Percentiles rank a stretch among this genome's conserved stretches.
Conservation (phyloP, 2,329 filamentous ascomycete species). For the Ceratocystis papillata region DNA sequence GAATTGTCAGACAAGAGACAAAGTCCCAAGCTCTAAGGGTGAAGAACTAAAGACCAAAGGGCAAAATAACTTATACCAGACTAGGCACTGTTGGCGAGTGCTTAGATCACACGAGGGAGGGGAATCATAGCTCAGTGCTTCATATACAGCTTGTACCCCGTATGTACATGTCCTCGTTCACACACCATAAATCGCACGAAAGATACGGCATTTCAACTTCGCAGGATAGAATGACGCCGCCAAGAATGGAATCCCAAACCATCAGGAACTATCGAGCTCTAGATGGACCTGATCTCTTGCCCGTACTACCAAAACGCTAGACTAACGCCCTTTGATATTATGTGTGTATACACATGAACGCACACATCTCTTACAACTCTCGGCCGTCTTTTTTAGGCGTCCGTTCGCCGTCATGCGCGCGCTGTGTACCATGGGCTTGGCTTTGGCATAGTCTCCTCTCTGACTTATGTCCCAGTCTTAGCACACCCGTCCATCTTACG, state of each 20-base stretch:
- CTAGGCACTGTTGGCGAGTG: neutral
- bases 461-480: too few relatives aligned
- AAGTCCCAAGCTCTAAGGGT: neutral
- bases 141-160: neutral
- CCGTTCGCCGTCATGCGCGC: conserved; percentile 4
- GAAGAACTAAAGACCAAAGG: neutral
- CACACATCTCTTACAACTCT: neutral
- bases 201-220: neutral
- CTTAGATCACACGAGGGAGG: neutral
- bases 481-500: too few relatives aligned
- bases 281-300: neutral
- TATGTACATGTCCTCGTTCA: neutral
- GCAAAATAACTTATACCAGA: neutral
- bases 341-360: neutral
- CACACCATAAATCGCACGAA: neutral
- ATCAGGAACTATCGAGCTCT: neutral
- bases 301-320: neutral
- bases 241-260: neutral
- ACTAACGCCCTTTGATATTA: neutral
- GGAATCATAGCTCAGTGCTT: too few relatives aligned
- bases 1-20: neutral
- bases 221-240: neutral
- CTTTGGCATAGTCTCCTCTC: too few relatives aligned
- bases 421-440: neutral
- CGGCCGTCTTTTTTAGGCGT: neutral